Evolutionary conservation across 441 rosid species (phyloP), one percentile per base, ranked within the genome.

Genomic region (Adansonia grandidieri): DNA sequence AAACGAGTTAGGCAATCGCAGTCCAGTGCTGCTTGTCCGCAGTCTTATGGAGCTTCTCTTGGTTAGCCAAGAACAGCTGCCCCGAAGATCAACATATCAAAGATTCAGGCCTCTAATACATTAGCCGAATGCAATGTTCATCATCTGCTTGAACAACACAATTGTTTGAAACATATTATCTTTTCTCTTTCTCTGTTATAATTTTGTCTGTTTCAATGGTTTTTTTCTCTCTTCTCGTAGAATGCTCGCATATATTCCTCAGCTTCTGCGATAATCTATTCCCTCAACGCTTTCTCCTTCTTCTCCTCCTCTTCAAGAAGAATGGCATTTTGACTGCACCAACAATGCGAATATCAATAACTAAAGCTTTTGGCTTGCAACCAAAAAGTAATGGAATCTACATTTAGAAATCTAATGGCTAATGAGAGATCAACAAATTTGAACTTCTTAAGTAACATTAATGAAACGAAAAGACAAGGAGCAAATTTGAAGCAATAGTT

Each of bases 1-100:
- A 95, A 54, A 92, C 84, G 69, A 92, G 85, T 71, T 92, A 95
- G 4, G 92, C 92, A 76, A 92, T 91, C 28, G 95, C 89, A 76
- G 85, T 92, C 97, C 97, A 91, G 84, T 88, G 91, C 40, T 92
- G 94, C 65, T 89, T 89, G 81, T 91, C 94, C 0, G 91, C 92
- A 76, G 86, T 91, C 77, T 89, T 92, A 79, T 88, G 90, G 84
- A 92, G 91, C 80, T 89, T 91, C 88, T 92, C 97, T 84, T 89
- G 97, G 81, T 80, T 91, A 80, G 89, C 89, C 80, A 87, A 76
- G 85, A 56, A 87, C 22, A 92, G 74, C 97, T 92, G 90, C 24
- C 71, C 79, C 80, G 79, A 51, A 53, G 50, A 61, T 76, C 37
- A 74, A 79, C 72, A 57, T 15, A 62, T 37, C 15, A 58, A 9